Base-by-base conservation (phyloP, 2,329 filamentous ascomycete genomes). In the Chaetomiaceae sp. region DNA sequence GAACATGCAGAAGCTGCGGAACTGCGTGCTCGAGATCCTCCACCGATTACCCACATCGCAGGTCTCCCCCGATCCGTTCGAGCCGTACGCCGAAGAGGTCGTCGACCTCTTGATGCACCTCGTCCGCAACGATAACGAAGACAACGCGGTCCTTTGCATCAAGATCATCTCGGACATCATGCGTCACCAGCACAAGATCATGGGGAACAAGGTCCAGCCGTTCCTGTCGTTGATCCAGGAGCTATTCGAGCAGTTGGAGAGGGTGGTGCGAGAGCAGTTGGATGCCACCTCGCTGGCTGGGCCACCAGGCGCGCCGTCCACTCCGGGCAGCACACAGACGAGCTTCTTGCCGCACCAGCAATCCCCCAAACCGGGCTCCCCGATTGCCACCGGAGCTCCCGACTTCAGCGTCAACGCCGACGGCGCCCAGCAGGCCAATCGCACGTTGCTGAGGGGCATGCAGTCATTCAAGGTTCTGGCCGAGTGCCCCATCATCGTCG, bases 391-490 rank as follows among this genome's bases (percentile, higher is more conserved):
- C 1, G 80, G 87, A 3, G 54, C 49, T 3, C 77, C 84, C 15
- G 93, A 97, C 52, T 77, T 95, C 41, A 88, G 83, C 6, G 78
- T 82, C 12, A 90, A 96, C 58, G 71, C 74, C n/a, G 29, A 32
- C 12, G 29, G 29, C n/a, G 84, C 88, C 58, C 88, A 91, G 61
- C 84, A 89, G 58, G 88, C 69, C 7, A 81, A 80, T 45, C 82
- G 90, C 48, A 85, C 88, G 39, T 68, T 98, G 27, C 72, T 90
- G 45, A 95, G 88, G 66, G 93, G 93, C 24, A 96, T 96, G 88
- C 88, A 95, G 63, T 98, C 93, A 1, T 98, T 99, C 77, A 98
- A 97, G 66, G 91, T 98, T 19, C 78, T 98, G 4, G 89, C 91
- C 1, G 93, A 99, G 65, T 98, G 93, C 58, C 93, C 93, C 0